Evolutionary conservation across 768 basidiomycete species (phyloP).

Genomic region (Infundibulicybe gibba): DNA sequence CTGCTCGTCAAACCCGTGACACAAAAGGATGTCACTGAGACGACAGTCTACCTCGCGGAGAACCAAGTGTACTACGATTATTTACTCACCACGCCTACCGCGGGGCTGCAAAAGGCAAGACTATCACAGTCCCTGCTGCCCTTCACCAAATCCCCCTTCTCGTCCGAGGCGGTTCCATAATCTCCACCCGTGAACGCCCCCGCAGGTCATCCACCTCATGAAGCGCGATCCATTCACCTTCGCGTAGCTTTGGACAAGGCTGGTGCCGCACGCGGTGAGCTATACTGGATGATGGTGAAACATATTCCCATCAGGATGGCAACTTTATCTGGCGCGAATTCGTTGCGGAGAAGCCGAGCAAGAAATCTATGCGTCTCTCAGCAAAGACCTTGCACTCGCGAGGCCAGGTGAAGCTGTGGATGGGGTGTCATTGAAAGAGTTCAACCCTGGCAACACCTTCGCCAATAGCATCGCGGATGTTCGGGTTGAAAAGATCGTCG

Average conservation of each 20-base stretch:
- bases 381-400: slow-evolving; percentile 47
- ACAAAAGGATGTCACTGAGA: slow-evolving; percentile 60
- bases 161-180: slow-evolving; percentile 86
- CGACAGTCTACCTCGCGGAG: slow-evolving; percentile 82
- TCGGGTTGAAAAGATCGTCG: slow-evolving; percentile 76
- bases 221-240: slow-evolving; percentile 92
- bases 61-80: slow-evolving; percentile 96
- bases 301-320: slow-evolving; percentile 72
- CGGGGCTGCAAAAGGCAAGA: slow-evolving; percentile 59
- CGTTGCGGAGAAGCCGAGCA: slow-evolving; percentile 46
- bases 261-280: slow-evolving; percentile 66
- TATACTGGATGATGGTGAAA: slow-evolving; percentile 95
- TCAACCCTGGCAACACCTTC: slow-evolving; percentile 61
- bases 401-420: slow-evolving; percentile 47
- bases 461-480: slow-evolving; percentile 65
- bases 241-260: slow-evolving; percentile 71
- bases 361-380: slow-evolving; percentile 46
- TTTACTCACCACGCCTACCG: slow-evolving; percentile 68
- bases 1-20: slow-evolving; percentile 91
- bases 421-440: slow-evolving; percentile 43
- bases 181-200: slow-evolving; percentile 84
- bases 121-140: slow-evolving; percentile 74
- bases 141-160: slow-evolving; percentile 81
- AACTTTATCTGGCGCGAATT: slow-evolving; percentile 85
- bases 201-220: slow-evolving; percentile 86